Evolutionary conservation across 495 filamentous ascomycete genomes (phyloP).

Genomic region (Annulohypoxylon moriforme): DNA sequence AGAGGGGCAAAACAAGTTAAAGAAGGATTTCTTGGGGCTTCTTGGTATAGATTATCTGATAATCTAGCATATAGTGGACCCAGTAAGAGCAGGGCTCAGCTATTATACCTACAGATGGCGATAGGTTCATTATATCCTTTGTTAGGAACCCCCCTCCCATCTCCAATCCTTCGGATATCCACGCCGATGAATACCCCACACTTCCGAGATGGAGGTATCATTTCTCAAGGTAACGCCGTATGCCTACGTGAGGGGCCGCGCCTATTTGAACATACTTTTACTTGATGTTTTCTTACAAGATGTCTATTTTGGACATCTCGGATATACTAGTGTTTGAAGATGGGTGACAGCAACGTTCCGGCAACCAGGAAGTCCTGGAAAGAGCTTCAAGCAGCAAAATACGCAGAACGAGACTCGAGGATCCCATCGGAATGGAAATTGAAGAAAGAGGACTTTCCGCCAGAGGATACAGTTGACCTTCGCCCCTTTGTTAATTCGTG

Average conservation of each 20-base stretch:
- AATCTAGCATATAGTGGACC: constrained; percentile 27
- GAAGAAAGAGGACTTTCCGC: constrained; percentile 30
- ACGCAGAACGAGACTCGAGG: constrained; percentile 30
- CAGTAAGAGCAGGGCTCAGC: not conserved
- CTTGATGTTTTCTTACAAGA: constrained; percentile 1
- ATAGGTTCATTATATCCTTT: not conserved
- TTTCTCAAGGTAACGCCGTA: not conserved
- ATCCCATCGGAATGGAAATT: constrained; percentile 46
- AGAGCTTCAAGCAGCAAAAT: constrained; percentile 40
- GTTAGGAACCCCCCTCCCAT: constrained; percentile 20
- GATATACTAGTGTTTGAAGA: constrained; percentile 7
- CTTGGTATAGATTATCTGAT: constrained; percentile 32
- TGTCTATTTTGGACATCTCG: not conserved
- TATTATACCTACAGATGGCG: not conserved
- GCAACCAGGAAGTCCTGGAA: constrained; percentile 37
- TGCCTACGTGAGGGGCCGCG: constrained; percentile 11
- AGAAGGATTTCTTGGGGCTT: constrained; percentile 8
- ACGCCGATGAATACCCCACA: constrained; percentile 24
- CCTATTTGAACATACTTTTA: constrained; percentile 4
- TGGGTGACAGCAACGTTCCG: constrained; percentile 15
- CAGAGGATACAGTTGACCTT: constrained; percentile 37
- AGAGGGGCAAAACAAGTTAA: constrained; percentile 2
- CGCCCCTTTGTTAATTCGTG: constrained; percentile 32
- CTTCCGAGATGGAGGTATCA: constrained; percentile 2
- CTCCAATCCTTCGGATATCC: constrained; percentile 27